A percentile compares a stretch with the other conserved stretches of the same genome.
Evolutionary conservation across 441 rosid genomes (phyloP).

Genomic region (Theobroma grandiflorum): DNA sequence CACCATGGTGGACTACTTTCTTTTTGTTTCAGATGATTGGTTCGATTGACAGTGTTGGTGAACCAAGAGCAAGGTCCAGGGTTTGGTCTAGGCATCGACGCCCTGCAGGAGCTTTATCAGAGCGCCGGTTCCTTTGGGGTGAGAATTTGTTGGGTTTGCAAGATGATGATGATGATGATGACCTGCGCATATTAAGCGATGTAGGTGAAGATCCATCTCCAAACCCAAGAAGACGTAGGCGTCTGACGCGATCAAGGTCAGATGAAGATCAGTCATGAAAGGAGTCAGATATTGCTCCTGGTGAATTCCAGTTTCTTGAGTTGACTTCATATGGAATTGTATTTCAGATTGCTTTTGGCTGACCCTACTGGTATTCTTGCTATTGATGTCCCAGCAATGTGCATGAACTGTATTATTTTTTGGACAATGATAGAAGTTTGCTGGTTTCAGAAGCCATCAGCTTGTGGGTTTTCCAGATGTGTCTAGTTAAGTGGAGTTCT

Average conservation of each 20-base stretch:
- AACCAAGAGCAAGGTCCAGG: conserved; percentile 76
- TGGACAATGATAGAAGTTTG: conserved; percentile 29
- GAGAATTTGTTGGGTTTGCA: conserved; percentile 85
- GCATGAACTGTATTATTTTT: conserved; percentile 31
- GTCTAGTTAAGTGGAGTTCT: not conserved
- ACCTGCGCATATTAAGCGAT: conserved; percentile 58
- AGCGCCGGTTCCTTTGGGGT: conserved; percentile 88
- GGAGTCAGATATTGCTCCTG: conserved; percentile 33
- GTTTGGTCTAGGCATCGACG: conserved; percentile 84
- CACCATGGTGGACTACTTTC: conserved; percentile 77
- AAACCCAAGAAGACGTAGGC: conserved; percentile 73
- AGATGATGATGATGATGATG: conserved; percentile 57
- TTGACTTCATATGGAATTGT: conserved; percentile 29
- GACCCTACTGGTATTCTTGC: conserved; percentile 33
- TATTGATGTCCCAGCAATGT: conserved; percentile 40
- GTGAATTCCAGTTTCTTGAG: conserved; percentile 43
- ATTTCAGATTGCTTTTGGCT: conserved; percentile 35
- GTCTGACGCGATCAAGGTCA: conserved; percentile 69
- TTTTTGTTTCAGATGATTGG: conserved; percentile 89
- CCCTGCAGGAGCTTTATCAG: conserved; percentile 53
- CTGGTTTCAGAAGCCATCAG: conserved; percentile 27
- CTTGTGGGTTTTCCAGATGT: not conserved
- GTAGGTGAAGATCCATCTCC: conserved; percentile 62
- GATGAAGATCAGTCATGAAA: conserved; percentile 64
- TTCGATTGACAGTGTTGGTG: conserved; percentile 64